Evolutionary conservation across 73 alveolate species (phyloP).

Genomic region (Stentor coeruleus): DNA sequence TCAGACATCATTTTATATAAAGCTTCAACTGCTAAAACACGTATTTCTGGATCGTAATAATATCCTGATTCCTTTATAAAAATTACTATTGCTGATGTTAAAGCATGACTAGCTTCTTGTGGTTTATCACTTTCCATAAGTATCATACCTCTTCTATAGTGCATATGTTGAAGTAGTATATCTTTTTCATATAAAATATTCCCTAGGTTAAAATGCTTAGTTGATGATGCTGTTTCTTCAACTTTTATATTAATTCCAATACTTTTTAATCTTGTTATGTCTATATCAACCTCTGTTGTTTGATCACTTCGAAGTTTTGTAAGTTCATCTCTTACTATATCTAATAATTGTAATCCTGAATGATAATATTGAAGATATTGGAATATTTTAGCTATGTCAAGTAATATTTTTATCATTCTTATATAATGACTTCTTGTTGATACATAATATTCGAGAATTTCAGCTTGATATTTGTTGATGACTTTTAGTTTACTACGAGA

Average conservation of each 20-base stretch:
- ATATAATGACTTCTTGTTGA: not conserved
- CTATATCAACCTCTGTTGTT: not conserved
- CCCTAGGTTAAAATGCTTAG: not conserved
- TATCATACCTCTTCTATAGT: not conserved
- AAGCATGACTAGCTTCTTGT: conserved; percentile 10
- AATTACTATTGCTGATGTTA: conserved; percentile 8
- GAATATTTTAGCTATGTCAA: not conserved
- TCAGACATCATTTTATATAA: not conserved
- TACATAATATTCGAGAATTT: not conserved
- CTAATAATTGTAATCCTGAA: not conserved
- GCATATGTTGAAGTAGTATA: not conserved
- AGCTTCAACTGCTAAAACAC: not conserved
- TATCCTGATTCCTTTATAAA: not conserved
- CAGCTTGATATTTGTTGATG: not conserved
- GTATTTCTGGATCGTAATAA: conserved; percentile 2
- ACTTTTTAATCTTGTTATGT: not conserved
- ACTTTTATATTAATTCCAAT: not conserved
- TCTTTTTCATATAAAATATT: not conserved
- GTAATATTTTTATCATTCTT: not conserved
- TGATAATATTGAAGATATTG: not conserved
- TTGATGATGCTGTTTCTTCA: not conserved
- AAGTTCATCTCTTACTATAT: conserved; percentile 1
- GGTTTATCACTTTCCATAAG: not conserved
- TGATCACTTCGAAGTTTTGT: not conserved
- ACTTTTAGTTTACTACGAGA: not conserved